phyloP scores from a whole-genome alignment of 176 grass and related monocot species.

The Aegilops tauschii region DNA sequence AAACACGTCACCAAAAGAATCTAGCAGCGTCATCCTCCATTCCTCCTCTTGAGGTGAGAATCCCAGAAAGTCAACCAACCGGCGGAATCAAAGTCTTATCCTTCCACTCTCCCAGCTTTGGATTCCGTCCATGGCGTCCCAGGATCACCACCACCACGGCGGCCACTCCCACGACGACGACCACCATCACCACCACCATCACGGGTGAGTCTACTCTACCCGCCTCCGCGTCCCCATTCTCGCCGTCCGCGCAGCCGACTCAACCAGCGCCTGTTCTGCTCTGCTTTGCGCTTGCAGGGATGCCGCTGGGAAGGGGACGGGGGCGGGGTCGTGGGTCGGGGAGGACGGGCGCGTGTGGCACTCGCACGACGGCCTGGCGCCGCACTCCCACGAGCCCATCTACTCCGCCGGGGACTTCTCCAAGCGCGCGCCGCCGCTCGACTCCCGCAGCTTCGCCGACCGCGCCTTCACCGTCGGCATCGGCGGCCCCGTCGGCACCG shows the following conservation, averaged over 20 bases:
- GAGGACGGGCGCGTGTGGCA: constrained; percentile 83
- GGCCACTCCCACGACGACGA: constrained; percentile 18
- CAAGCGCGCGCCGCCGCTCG: constrained; percentile 73
- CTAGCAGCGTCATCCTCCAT: too few relatives aligned
- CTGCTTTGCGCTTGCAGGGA: constrained; percentile 26
- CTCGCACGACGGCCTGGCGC: constrained; percentile 90
- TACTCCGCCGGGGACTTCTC: constrained; percentile 89
- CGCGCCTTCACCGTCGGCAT: constrained; percentile 97
- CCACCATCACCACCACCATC: constrained; percentile 32
- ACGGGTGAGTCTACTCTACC: constrained; percentile 15
- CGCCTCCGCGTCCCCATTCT: not conserved
- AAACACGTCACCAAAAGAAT: too few relatives aligned
- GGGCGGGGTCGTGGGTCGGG: constrained; percentile 56
- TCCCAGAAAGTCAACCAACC: not conserved
- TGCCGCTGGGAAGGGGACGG: not conserved
- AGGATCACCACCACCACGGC: constrained; percentile 29
- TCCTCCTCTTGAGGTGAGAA: not conserved
- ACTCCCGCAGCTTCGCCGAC: constrained; percentile 63
- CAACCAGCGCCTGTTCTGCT: not conserved
- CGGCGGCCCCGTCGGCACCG: constrained; percentile 91
- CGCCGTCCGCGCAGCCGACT: not conserved
- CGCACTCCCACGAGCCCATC: constrained; percentile 97
- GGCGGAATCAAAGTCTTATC: not conserved
- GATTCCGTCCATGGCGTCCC: constrained; percentile 59
- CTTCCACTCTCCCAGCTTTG: not conserved